Conservation (phyloP, 495 filamentous ascomycete genomes). For the Penicillium turbatum region DNA sequence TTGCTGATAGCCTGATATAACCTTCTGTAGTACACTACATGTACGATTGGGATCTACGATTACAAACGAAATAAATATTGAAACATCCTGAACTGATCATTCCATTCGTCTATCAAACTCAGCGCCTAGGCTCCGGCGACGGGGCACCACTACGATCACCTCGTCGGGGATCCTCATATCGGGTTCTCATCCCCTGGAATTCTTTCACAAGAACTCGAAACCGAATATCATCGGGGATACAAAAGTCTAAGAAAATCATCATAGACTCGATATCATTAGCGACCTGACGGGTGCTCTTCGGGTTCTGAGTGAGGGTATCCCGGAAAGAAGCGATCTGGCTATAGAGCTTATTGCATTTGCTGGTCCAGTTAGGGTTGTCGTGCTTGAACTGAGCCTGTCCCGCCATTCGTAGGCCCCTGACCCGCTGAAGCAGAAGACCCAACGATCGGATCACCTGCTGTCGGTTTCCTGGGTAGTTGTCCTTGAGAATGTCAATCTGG, state of each 20-base stretch:
- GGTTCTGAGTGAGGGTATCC: background rate
- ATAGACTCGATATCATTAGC: background rate
- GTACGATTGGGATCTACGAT: too few relatives aligned
- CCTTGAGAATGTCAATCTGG: slow-evolving; percentile 8
- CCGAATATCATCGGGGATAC: background rate
- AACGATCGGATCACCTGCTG: background rate
- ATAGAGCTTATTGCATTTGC: background rate
- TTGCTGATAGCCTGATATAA: background rate
- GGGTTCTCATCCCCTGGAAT: too few relatives aligned
- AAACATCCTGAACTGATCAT: too few relatives aligned
- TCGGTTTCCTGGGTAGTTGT: background rate
- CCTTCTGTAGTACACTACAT: background rate
- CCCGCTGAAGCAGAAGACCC: background rate
- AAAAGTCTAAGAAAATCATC: background rate
- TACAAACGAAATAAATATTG: too few relatives aligned
- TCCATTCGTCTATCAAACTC: background rate
- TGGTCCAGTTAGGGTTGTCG: background rate
- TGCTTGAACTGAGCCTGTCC: background rate
- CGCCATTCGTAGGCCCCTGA: background rate
- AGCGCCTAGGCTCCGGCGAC: background rate
- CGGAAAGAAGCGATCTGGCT: background rate
- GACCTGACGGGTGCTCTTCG: background rate
- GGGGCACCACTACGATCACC: slow-evolving; percentile 5
- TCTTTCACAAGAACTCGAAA: background rate
- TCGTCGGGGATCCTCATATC: background rate